Base-by-base conservation (phyloP, 2,329 filamentous ascomycete genomes). In the Neonectria magnoliae region DNA sequence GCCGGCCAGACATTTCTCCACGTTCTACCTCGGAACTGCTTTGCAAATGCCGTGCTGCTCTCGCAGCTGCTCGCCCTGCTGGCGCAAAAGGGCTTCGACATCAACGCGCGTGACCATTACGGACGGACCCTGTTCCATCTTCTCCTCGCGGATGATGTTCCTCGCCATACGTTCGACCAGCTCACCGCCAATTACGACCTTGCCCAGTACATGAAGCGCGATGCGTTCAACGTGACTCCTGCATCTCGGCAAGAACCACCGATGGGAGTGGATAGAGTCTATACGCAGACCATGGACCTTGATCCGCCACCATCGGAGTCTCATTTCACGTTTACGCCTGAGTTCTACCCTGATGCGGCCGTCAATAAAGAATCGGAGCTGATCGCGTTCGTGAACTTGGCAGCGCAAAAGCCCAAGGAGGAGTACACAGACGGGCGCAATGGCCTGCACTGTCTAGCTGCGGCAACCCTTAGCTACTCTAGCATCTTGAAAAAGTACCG, bases 361-460 rank as follows among this genome's bases (percentile, higher is more conserved):
- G 14, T 76, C 4, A 16, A 55, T 0, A 55, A 62, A 13, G 66
- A 77, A 29, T 65, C 70, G 8, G 66, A 59, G 16, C 62, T 77
- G 13, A 45, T 80, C 4, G 47, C 66, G 11, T 67, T 68, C 6
- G 65, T 76, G 5, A 56, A 55, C 1, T 25, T 36, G 5, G 75
- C 75, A 0, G 48, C 51, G 1, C 5, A 41, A 0, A 54, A 74
- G 3, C 75, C 75, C 0, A 22, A 11, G 0, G 36, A 68, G 1
- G 75, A 80, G 45, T 74, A 78, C 50, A 38, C 79, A 45, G 73
- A 81, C 5, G 86, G 87, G 5, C 83, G 85, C 22, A 89, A 89
- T 64, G 86, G 82, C 9, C 78, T 89, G 16, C 87, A 89, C 68
- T 87, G 85, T 65, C 81, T 89, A n/a, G 86, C 86, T 2, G 82